phyloP scores from a whole-genome alignment of 768 basidiomycete genomes.

The Panus rudis region DNA sequence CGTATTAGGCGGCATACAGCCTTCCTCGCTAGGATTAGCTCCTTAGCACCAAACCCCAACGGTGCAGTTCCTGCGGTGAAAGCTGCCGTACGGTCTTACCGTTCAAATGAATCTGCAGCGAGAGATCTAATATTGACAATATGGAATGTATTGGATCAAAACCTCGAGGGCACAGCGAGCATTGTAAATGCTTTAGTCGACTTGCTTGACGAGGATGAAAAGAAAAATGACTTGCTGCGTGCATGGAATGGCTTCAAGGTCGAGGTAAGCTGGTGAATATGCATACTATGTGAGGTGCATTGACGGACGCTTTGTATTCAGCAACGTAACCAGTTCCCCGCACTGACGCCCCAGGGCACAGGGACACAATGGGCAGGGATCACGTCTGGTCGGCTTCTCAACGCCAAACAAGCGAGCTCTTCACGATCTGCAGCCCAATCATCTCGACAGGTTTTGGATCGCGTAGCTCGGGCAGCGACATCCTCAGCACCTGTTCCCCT shows the following conservation, averaged over 20 bases:
- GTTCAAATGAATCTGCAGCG: constrained; percentile 67
- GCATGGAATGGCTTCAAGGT: constrained; percentile 83
- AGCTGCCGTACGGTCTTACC: constrained; percentile 75
- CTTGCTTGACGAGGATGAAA: constrained; percentile 76
- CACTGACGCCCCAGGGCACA: constrained; percentile 50
- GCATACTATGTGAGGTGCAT: not conserved
- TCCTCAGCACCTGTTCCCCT: constrained; percentile 26
- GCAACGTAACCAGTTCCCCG: constrained; percentile 85
- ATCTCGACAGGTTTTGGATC: constrained; percentile 73
- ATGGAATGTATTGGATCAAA: constrained; percentile 68
- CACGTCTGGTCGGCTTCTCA: constrained; percentile 74
- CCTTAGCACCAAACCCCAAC: constrained; percentile 48
- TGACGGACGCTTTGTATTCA: constrained; percentile 20
- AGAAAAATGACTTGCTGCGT: constrained; percentile 64
- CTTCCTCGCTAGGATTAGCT: constrained; percentile 57
- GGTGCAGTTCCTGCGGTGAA: constrained; percentile 57
- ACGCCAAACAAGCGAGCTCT: constrained; percentile 71
- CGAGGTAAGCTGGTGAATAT: constrained; percentile 44
- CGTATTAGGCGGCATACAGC: constrained; percentile 53
- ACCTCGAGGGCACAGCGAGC: constrained; percentile 68
- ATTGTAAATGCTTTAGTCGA: constrained; percentile 71
- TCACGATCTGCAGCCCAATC: constrained; percentile 48
- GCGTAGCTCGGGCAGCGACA: constrained; percentile 65
- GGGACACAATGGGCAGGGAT: constrained; percentile 74
- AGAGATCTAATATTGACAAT: constrained; percentile 82